phyloP scores from a whole-genome alignment of 2,329 filamentous ascomycete species.

The Alternaria triticina region DNA sequence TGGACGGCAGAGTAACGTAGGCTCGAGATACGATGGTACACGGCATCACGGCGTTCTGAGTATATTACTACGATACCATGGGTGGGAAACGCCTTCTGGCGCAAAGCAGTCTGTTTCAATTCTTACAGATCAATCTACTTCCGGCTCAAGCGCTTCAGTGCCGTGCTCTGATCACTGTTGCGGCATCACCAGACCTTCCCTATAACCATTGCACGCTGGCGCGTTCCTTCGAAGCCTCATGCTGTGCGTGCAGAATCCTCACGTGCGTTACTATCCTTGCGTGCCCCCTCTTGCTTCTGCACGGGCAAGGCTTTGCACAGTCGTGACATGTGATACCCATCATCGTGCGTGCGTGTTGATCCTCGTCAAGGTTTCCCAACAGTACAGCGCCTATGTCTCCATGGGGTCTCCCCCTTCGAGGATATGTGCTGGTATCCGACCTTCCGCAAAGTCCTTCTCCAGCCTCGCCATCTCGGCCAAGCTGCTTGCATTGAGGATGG shows the following conservation, averaged over 20 bases:
- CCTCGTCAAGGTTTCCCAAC: neutral
- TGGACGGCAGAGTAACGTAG: neutral
- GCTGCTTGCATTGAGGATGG: constrained; percentile 88
- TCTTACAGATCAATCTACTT: constrained; percentile 8
- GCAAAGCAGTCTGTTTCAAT: constrained; percentile 11
- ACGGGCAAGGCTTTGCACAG: neutral
- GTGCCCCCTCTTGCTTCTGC: neutral
- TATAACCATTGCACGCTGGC: neutral
- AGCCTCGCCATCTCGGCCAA: constrained; percentile 87
- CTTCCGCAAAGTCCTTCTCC: constrained; percentile 92
- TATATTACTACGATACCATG: constrained; percentile 31
- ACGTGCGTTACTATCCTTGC: neutral
- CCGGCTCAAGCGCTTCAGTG: neutral
- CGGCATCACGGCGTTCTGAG: constrained; percentile 25
- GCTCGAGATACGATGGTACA: neutral
- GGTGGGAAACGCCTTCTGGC: constrained; percentile 14
- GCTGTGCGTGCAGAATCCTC: neutral
- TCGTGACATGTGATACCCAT: neutral
- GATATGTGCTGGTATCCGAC: constrained; percentile 69
- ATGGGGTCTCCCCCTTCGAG: constrained; percentile 36
- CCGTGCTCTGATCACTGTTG: neutral
- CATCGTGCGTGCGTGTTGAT: neutral
- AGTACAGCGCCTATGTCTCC: constrained; percentile 29
- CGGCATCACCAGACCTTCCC: neutral
- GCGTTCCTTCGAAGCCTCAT: neutral